Percentiles rank a stretch among this genome's conserved stretches.
phyloP scores from a whole-genome alignment of 2,329 filamentous ascomycete species.

The Pseudogymnoascus sp. region DNA sequence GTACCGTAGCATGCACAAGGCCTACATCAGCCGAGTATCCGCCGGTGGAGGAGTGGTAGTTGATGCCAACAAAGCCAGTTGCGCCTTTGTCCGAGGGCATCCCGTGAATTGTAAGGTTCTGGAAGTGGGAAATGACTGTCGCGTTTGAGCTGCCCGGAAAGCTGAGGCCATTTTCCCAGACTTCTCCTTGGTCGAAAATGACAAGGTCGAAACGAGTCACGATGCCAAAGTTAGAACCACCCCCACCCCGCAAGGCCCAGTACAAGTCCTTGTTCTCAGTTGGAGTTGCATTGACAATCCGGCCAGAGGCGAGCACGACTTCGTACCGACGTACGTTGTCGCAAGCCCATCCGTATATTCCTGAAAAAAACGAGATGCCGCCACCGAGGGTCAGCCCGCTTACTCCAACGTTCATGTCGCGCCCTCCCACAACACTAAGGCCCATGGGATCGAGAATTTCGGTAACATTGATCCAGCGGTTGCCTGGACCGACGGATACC shows the following conservation, averaged over 20 bases:
- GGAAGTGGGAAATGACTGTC: neutral
- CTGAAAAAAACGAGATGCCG: constrained; percentile 15
- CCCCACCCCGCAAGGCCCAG: constrained; percentile 42
- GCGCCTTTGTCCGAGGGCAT: neutral
- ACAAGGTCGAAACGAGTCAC: constrained; percentile 37
- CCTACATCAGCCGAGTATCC: neutral
- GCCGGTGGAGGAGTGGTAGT: neutral
- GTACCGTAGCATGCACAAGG: neutral
- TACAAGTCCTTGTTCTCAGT: constrained; percentile 36
- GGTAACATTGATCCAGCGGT: constrained; percentile 34
- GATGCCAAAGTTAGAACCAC: constrained; percentile 47
- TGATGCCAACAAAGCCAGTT: neutral
- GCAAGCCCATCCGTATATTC: constrained; percentile 5
- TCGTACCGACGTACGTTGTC: constrained; percentile 9
- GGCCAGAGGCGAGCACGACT: constrained; percentile 11
- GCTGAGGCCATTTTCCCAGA: neutral
- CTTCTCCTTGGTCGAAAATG: neutral
- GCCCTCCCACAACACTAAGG: constrained; percentile 32
- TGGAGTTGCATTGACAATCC: constrained; percentile 13
- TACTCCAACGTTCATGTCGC: constrained; percentile 32
- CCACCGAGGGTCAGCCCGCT: constrained; percentile 33
- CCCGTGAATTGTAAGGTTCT: neutral
- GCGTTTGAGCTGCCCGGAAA: neutral
- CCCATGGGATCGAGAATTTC: constrained; percentile 25
- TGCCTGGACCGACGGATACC: constrained; percentile 30